Base-by-base conservation (phyloP, 2,329 filamentous ascomycete genomes). In the Chaetomium globosum region DNA sequence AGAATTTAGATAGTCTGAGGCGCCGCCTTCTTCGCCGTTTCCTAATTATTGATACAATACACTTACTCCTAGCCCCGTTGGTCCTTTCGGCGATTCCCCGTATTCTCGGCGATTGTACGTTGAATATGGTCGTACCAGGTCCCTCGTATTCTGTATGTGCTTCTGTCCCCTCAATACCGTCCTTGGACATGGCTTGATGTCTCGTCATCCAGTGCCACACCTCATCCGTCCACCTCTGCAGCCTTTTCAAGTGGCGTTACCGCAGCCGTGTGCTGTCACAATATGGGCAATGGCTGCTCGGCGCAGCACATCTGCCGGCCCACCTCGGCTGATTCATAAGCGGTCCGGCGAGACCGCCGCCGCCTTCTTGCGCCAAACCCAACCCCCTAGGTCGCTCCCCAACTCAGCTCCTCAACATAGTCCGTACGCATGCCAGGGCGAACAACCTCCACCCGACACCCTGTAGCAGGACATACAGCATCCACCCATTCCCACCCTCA, bases 11-110 rank as follows among this genome's bases (percentile, higher is more conserved):
- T 48, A 13, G 13, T 12, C 7, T 46, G 30, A 21, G 23, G 6
- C 4, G 31, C 31, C 8, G 28, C 10, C 16, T 53, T 16, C 10
- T 48, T 33, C 4, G 5, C 16, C 10, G 33, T 30, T 33, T 43
- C 31, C 48, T 53, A 46, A 23, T 33, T 28, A 60, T 39, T 46
- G 30, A 12, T 60, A 23, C 49, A 8, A 36, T 53, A 48, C 19
- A 43, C 16, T n/a, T 16, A 43, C 28, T 43, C 43, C 23, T 53
- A 16, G 30, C 23, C 7, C 43, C 10, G 13, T 26, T 19, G 16
- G 7, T n/a, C 19, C 5, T 43, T 19, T 5, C 16, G 16, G 16
- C 16, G 39, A 43, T 43, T 19, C 39, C 28, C 12, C 33, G 23
- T 3, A 33, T 39, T 39, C 30, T 21, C 52, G 19, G 43, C 19